These are phyloP conservation scores for Tylopilus intermedius DNA, from an alignment of 768 basidiomycete genomes.

Conservation along the genomic window DNA sequence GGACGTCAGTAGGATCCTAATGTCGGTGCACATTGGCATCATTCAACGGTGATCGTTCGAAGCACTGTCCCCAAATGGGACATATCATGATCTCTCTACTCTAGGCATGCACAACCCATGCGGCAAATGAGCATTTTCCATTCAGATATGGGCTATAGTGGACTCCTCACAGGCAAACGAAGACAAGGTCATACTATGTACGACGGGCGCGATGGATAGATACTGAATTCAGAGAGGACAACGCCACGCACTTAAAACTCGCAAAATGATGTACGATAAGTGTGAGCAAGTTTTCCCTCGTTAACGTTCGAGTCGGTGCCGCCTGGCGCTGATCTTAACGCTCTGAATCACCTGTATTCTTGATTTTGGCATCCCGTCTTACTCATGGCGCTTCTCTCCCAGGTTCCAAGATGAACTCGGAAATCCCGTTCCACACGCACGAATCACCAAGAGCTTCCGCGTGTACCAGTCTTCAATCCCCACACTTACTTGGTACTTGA, in stretches of 20 bases:
- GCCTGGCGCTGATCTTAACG: background rate
- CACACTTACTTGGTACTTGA: background rate
- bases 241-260: too few relatives aligned
- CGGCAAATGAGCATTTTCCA: background rate
- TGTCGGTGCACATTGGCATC: too few relatives aligned
- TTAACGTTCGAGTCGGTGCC: background rate
- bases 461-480: background rate
- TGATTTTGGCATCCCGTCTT: background rate
- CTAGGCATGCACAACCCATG: background rate
- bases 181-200: too few relatives aligned
- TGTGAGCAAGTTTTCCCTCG: background rate
- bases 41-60: too few relatives aligned
- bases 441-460: background rate
- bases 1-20: too few relatives aligned
- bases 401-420: background rate
- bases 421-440: background rate
- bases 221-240: too few relatives aligned
- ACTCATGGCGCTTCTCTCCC: background rate
- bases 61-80: background rate
- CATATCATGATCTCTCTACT: background rate
- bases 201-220: too few relatives aligned
- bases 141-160: background rate
- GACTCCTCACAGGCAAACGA: background rate
- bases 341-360: background rate
- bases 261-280: too few relatives aligned